Evolutionary conservation across 2,329 filamentous ascomycete species (phyloP).

Genomic region (Catunica adiposa): DNA sequence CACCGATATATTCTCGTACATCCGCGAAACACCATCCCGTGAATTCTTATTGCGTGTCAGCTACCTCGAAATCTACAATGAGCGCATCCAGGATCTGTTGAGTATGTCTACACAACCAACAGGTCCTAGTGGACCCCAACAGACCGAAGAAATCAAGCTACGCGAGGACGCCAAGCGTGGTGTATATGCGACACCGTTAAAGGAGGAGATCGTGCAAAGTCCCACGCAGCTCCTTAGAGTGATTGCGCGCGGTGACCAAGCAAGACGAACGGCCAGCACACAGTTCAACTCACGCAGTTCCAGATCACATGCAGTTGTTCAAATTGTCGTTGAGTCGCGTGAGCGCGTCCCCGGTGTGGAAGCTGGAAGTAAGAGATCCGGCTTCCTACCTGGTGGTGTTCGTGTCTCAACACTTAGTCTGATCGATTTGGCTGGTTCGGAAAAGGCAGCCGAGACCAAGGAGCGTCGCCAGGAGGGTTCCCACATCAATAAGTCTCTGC

Average conservation of each 20-base stretch:
- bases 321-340: slow-evolving; percentile 94
- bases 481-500: slow-evolving; percentile 94
- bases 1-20: slow-evolving; percentile 98
- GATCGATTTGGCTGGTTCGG: slow-evolving; percentile 91
- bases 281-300: slow-evolving; percentile 96
- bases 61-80: slow-evolving; percentile 98
- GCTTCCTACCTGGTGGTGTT: slow-evolving; percentile 67
- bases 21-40: slow-evolving; percentile 83
- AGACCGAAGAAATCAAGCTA: slow-evolving; percentile 88
- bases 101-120: slow-evolving; percentile 47
- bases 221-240: slow-evolving; percentile 88
- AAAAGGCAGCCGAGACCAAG: slow-evolving; percentile 88
- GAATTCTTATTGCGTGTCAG: slow-evolving; percentile 92
- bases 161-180: slow-evolving; percentile 92
- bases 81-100: slow-evolving; percentile 86
- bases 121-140: slow-evolving; percentile 34
- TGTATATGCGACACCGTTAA: slow-evolving; percentile 87
- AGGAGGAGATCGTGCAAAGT: slow-evolving; percentile 97
- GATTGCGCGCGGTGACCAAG: slow-evolving; percentile 85
- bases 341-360: slow-evolving; percentile 53
- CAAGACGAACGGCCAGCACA: slow-evolving; percentile 77
- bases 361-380: slow-evolving; percentile 48
- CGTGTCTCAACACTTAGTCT: slow-evolving; percentile 87
- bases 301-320: slow-evolving; percentile 92
- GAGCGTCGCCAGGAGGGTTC: slow-evolving; percentile 87